phyloP scores from a whole-genome alignment of 75 land plant genomes.

The Sequoia sempervirens region DNA sequence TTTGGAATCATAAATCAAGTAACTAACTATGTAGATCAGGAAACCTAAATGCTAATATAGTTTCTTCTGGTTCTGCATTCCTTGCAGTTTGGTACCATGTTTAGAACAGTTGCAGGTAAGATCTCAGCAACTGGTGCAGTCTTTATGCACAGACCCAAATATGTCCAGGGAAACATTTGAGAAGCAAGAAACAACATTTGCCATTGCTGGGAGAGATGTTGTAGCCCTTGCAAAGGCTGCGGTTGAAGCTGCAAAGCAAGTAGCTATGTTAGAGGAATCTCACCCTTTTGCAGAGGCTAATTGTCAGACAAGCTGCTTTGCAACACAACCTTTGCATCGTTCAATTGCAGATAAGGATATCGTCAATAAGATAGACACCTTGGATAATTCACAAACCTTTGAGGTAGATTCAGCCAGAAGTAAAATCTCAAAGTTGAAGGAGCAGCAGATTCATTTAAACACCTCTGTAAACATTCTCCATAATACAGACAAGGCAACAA shows the following conservation, averaged over 20 bases:
- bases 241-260: not conserved
- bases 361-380: not conserved
- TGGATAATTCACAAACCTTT: not conserved
- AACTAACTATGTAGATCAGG: not conserved
- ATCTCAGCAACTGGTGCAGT: not conserved
- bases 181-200: not conserved
- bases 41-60: not conserved
- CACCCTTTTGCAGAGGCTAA: not conserved
- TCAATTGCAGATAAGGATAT: not conserved
- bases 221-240: not conserved
- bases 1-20: not conserved
- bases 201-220: not conserved
- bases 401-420: not conserved
- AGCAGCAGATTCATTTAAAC: not conserved
- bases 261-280: not conserved
- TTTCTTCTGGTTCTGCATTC: not conserved
- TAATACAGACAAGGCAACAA: not conserved
- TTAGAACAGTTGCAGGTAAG: not conserved
- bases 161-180: not conserved
- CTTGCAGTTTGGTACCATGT: slow-evolving; percentile 3
- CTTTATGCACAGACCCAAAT: not conserved
- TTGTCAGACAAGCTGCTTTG: not conserved
- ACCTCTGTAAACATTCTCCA: not conserved
- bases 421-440: not conserved
- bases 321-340: not conserved